A percentile compares a stretch with the other conserved stretches of the same genome.
These are phyloP conservation scores for Pythium brachiatum DNA, from an alignment of 352 stramenopile genomes.

Conservation along the genomic window DNA sequence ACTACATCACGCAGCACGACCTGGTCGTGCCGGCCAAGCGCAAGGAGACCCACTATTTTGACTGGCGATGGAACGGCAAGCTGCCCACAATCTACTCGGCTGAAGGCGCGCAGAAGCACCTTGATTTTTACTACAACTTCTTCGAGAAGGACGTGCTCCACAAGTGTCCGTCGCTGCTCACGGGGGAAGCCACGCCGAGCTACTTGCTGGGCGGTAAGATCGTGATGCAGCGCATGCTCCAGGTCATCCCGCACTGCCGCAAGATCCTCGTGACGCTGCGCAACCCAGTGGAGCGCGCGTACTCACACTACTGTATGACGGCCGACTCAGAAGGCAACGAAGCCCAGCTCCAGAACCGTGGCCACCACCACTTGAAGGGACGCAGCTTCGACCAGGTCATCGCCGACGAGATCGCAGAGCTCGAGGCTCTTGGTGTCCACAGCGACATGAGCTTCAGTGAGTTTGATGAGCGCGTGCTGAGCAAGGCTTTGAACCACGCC, in stretches of 20 bases:
- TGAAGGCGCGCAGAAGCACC: conserved; percentile 58
- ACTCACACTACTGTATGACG: conserved; percentile 90
- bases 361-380: conserved; percentile 61
- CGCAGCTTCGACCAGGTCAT: conserved; percentile 74
- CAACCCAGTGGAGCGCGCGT: conserved; percentile 79
- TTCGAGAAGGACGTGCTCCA: conserved; percentile 82
- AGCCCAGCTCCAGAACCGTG: conserved; percentile 77
- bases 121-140: conserved; percentile 79
- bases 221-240: conserved; percentile 74
- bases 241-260: conserved; percentile 69
- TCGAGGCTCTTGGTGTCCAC: conserved; percentile 58
- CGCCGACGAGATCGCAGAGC: conserved; percentile 64
- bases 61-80: conserved; percentile 95
- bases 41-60: conserved; percentile 98
- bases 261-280: conserved; percentile 87
- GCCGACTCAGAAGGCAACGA: conserved; percentile 69
- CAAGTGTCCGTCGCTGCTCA: conserved; percentile 88
- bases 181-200: conserved; percentile 91
- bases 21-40: conserved; percentile 89
- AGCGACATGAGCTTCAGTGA: conserved; percentile 70
- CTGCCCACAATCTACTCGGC: conserved; percentile 48
- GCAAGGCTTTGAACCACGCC: conserved; percentile 36
- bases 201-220: conserved; percentile 85
- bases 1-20: conserved; percentile 97
- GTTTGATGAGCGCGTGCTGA: conserved; percentile 65